Base-by-base conservation (phyloP, 164 flowering plant genomes). In the Hamamelis virginiana region DNA sequence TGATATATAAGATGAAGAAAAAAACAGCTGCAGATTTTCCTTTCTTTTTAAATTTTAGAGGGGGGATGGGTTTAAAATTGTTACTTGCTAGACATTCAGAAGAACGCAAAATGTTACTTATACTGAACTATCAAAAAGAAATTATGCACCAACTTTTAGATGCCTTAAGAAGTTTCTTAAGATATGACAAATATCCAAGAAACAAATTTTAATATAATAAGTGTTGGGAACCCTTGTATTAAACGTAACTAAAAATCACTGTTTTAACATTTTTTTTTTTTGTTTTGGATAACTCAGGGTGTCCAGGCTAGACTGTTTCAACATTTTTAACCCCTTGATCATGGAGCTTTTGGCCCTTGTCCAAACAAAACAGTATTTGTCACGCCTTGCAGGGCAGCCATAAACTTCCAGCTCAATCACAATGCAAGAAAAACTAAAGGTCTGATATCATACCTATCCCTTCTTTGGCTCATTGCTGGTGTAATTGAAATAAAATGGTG, bases 401-500 rank as follows among this genome's bases (percentile, higher is more conserved):
- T 51, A 8, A 51, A 16, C 21, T 18, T 51, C 55, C 22, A 57
- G 18, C 12, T 13, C 16, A 57, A 23, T 27, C 9, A 25, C n/a
- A 33, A 26, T 65, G 21, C 38, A 41, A 25, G 14, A 21, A 11
- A 61, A 5, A 57, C 43, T 25, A 21, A 25, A 22, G 23, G 23
- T 16, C 15, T 27, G 16, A 47, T 25, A 38, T 27, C 16, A 14
- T 85, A 95, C 97, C 97, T 88, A 76, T 95, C 98, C 76, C 97
- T 86, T 72, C 99, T 86, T 80, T 95, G 98, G 84, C 94, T 91
- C 91, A 87, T 86, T 63, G 90, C 88, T 19, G 99, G 99, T n/a
- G 97, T 95, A 21, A 95, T 64, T 46, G 99, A 91, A 58, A 95
- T 95, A 64, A 82, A 95, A 15, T 51, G 87, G 81, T 95, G 94